Evolutionary conservation across 2,329 filamentous ascomycete species (phyloP), one percentile per base, ranked within the genome.

Genomic region (Blastomyces emzantsi): DNA sequence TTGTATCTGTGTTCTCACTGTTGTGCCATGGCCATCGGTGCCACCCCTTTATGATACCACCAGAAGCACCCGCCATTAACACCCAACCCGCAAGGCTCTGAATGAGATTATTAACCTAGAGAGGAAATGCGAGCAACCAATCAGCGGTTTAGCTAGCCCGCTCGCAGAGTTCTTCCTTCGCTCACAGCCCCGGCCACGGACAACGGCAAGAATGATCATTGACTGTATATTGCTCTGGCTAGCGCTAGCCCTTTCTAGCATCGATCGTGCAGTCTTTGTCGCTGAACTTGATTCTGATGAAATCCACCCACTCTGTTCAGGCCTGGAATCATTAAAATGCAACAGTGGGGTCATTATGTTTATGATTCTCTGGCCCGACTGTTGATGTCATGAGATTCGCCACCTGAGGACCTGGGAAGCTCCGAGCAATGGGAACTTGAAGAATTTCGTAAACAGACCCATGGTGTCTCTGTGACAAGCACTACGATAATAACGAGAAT

Each of bases 331-430:
- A 6, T 19, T 47, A 4, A 56, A 30, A 25, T 60, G 28, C 58
- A 60, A 33, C 43, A 60, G 58, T 28, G 58, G 58, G 43, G 58
- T 60, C 25, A 33, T 22, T 6, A n/a, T 25, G 5, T 28, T 47
- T 47, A 47, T 47, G n/a, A n/a, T 49, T 28, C 11, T 51, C 22
- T 28, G 25, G 49, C 49, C 13, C 5, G 30, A n/a, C n/a, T 22
- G n/a, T 49, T 51, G 43, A 60, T 60, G 41, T 49, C 43, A 60
- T 36, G 58, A 39, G 19, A 7, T 30, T 60, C n/a, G 22, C 43
- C 41, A 47, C 41, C n/a, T 47, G 22, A 13, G 47, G 15, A 3
- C 13, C 30, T 52, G 22, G 22, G 49, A 28, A 52, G 49, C 49
- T 28, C 13, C 22, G 17, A 11, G 33, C 28, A n/a, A 55, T 5